Evolutionary conservation across 1,284 basidiomycete species (phyloP), one percentile per base, ranked within the genome.

Genomic region (Sutorius eximius): DNA sequence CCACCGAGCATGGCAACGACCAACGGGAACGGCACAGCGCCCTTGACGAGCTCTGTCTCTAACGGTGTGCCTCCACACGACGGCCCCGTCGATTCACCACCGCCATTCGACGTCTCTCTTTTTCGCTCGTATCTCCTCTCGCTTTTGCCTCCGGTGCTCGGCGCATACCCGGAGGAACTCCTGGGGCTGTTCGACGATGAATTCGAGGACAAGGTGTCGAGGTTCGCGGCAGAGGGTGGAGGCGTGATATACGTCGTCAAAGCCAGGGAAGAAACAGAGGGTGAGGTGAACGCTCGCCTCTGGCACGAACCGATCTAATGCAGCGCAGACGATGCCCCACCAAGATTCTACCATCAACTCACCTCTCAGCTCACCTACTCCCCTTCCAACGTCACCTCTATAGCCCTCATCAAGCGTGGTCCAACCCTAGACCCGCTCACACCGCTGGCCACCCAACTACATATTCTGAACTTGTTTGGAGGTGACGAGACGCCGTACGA

Each of bases 401-500:
- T 99, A 48, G 95, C 95, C 33, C 82, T 98, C 69, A 97, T 99
- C 79, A 98, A 98, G 74, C 89, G 95, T 45, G 85, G 86, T 9
- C 85, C 91, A 0, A 87, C 82, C 1, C 82, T 98, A 45, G 95
- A 98, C 73, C 82, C 89, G 2, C 71, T 85, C 15, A 76, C 82
- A 5, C 89, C 95, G 0, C 81, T 98, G 5, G 86, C 92, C 4
- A 78, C 83, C 8, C 96, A 99, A 71, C 80, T 98, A 10, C 93
- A 98, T 64, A 88, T 98, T 57, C 79, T 98, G 49, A 97, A 95
- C 62, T 81, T 98, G 29, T 98, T 94, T 63, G 93, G 93, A 22
- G 91, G 92, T 5, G 89, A 93, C 43, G 89, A 92, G 58, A 88
- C 93, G 1, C 95, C 96, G 0, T 99, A 98, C 67, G 96, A 98